Conservation (phyloP, 495 filamentous ascomycete species). For the Aspergillus diversus region DNA sequence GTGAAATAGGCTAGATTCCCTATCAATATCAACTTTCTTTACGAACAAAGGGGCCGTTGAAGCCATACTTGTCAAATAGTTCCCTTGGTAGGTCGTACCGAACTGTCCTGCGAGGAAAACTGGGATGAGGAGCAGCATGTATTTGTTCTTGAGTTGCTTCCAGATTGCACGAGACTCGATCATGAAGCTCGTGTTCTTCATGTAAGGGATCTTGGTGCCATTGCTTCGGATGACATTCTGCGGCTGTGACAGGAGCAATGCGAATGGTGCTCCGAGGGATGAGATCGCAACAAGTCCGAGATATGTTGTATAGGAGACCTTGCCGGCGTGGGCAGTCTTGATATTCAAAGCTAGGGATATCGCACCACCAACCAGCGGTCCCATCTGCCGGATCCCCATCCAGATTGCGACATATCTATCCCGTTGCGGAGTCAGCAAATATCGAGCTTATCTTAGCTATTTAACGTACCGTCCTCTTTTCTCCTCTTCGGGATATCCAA, state of each 20-base stretch:
- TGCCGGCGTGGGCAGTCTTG: conserved; percentile 48
- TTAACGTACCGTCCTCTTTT: conserved; percentile 54
- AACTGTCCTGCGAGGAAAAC: conserved; percentile 59
- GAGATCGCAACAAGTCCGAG: conserved; percentile 58
- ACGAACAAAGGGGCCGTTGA: neutral
- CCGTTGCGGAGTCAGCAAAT: neutral
- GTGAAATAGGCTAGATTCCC: conserved; percentile 54
- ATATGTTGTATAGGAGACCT: conserved; percentile 58
- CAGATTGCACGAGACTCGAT: conserved; percentile 53
- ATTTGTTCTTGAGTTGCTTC: conserved; percentile 46
- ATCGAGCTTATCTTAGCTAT: neutral
- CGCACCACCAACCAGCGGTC: conserved; percentile 58
- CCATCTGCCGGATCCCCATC: conserved; percentile 59
- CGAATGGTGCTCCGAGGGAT: conserved; percentile 54
- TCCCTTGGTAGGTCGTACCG: conserved; percentile 59
- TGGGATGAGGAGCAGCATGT: conserved; percentile 57
- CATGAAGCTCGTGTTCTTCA: conserved; percentile 44
- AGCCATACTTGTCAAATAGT: conserved; percentile 49
- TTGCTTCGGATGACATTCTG: conserved; percentile 57
- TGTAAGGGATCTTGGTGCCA: conserved; percentile 45
- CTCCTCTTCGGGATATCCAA: conserved; percentile 58
- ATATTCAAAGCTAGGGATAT: conserved; percentile 60
- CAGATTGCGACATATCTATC: conserved; percentile 51
- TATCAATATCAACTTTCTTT: neutral
- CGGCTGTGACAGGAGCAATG: conserved; percentile 54